phyloP scores from a whole-genome alignment of 768 basidiomycete species.

The Russula brevipes region DNA sequence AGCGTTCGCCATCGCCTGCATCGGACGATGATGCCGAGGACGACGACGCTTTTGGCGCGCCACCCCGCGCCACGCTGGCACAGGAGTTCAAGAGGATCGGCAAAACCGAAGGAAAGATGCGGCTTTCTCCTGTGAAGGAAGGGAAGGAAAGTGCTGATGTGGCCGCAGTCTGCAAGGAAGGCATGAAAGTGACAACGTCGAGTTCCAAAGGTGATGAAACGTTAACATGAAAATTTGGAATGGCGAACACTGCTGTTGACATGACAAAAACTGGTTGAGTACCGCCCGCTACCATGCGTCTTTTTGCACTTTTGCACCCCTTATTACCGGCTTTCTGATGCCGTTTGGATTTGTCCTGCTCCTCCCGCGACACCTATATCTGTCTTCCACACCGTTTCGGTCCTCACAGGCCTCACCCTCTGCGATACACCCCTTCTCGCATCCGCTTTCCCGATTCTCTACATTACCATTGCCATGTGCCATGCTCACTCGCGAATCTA shows the following conservation, averaged over 20 bases:
- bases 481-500: conserved; percentile 3
- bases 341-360: conserved; percentile 11
- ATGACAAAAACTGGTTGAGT: neutral
- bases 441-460: neutral
- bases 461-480: neutral
- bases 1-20: conserved; percentile 16
- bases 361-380: conserved; percentile 15
- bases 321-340: conserved; percentile 7
- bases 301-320: neutral
- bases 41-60: neutral
- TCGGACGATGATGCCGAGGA: conserved; percentile 16
- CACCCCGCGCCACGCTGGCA: conserved; percentile 16
- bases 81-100: conserved; percentile 21
- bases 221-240: neutral
- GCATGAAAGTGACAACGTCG: neutral
- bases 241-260: neutral
- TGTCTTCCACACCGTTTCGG: neutral
- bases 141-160: neutral
- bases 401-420: neutral
- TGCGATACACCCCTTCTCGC: conserved; percentile 13
- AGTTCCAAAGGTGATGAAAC: neutral
- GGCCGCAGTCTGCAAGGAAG: neutral
- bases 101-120: conserved; percentile 10
- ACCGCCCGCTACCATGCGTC: neutral
- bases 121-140: neutral